Evolutionary conservation across 176 grass and related monocot species (phyloP), one percentile per base, ranked within the genome.

Genomic region (Guadua angustifolia): DNA sequence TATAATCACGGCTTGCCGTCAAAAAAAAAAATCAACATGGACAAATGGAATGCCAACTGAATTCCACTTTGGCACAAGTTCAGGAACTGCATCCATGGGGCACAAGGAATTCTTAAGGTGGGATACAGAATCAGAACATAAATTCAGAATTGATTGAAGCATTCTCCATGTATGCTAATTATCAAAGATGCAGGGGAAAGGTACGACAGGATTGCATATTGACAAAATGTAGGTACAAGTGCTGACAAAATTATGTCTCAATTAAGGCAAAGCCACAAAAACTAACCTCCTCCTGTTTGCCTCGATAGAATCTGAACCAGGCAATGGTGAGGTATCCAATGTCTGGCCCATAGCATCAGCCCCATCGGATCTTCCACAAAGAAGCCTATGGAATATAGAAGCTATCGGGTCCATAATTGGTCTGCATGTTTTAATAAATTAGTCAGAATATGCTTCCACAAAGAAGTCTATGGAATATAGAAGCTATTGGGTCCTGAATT

Each of bases 321-420:
- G 93, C 78, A 99, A 86, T 52, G 93, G 78, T 17, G 88, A 86
- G 35, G 74, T 89, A 89, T 92, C 93, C 72, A 89, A 75, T 61
- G 83, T 64, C 68, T 94, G 75, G n/a, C 78, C 93, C 89, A 89
- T 87, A 66, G 58, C 33, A 44, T 95, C 91, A 87, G 24, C 66
- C 71, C 72, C 92, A 84, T 89, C 86, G 33, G 79, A 88, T 93
- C 88, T 95, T 88, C 96, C 96, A 90, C 96, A 99, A 79, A 99
- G 88, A 66, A 94, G 50, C 84, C 67, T 85, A 85, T 99, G 87
- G 51, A 95, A 92, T 88, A 99, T 74, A 29, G 96, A 87, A 66
- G 93, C 93, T 90, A 99, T 52, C 15, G 93, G 96, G 39, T 99
- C 96, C 35, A 99, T 66, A 83, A 94, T 56, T 19, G 91, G 87